Conservation (phyloP, 2,329 filamentous ascomycete species). For the Phaeosphaeria sp. region DNA sequence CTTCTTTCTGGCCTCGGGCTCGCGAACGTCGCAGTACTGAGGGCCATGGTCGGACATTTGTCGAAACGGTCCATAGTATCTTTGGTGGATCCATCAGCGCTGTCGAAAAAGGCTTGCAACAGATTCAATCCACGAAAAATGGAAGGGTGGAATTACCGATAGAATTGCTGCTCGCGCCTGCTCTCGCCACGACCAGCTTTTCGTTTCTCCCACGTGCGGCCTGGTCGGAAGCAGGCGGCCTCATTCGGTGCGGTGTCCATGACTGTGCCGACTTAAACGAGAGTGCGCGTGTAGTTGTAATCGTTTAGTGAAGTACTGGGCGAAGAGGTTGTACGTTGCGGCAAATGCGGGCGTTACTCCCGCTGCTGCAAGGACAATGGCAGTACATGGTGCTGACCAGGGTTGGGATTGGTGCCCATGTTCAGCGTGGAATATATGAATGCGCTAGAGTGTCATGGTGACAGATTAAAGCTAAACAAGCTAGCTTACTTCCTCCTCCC, state of each 20-base stretch:
- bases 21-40: background rate
- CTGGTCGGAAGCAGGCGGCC: background rate
- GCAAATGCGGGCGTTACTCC: no score
- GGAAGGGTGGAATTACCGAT: background rate
- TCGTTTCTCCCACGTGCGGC: background rate
- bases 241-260: background rate
- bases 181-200: background rate
- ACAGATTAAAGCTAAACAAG: no score
- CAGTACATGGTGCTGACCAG: no score
- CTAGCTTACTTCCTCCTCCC: no score
- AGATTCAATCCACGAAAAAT: background rate
- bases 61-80: background rate
- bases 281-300: no score
- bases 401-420: no score
- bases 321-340: no score
- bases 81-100: background rate
- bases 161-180: background rate
- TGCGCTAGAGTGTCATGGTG: no score
- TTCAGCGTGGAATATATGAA: no score
- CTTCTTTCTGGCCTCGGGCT: background rate
- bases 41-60: background rate
- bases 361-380: no score
- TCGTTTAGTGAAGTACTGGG: no score
- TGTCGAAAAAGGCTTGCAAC: background rate
- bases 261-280: background rate